These are phyloP conservation scores for Mycena polygramma DNA, from an alignment of 768 basidiomycete species.

Conservation along the genomic window DNA sequence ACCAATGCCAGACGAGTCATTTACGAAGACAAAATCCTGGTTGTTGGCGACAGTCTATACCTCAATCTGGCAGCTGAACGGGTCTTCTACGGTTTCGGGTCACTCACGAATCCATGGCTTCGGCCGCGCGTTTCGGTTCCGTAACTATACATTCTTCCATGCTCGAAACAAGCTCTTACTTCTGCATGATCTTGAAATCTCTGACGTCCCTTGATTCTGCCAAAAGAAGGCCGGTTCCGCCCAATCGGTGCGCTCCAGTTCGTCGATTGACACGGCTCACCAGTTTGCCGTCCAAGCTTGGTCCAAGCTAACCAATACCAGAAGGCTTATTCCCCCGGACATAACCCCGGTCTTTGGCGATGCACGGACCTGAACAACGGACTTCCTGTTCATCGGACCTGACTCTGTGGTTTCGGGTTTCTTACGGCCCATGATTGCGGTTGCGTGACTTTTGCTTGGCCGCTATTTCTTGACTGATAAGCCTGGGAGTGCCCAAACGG, in stretches of 20 bases:
- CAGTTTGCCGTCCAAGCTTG: background rate
- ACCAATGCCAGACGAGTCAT: too few relatives aligned
- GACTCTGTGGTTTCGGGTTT: background rate
- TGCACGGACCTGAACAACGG: background rate
- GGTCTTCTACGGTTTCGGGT: too few relatives aligned
- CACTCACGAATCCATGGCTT: too few relatives aligned
- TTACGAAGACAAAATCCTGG: too few relatives aligned
- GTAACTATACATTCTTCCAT: too few relatives aligned
- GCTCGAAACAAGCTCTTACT: too few relatives aligned
- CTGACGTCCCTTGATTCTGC: background rate
- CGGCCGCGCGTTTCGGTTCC: too few relatives aligned
- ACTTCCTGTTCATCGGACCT: background rate
- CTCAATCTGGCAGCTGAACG: too few relatives aligned
- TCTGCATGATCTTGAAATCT: background rate
- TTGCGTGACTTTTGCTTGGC: constrained; percentile 1
- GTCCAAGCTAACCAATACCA: background rate
- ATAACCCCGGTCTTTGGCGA: background rate
- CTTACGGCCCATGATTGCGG: background rate
- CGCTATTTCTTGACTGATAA: background rate
- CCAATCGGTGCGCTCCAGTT: background rate
- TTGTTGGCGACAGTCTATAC: too few relatives aligned
- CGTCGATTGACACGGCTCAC: background rate
- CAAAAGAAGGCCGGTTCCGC: background rate
- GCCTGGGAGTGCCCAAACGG: background rate
- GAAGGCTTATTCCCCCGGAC: background rate